Evolutionary conservation across 768 basidiomycete genomes (phyloP).

Genomic region (Sarcodon sp.): DNA sequence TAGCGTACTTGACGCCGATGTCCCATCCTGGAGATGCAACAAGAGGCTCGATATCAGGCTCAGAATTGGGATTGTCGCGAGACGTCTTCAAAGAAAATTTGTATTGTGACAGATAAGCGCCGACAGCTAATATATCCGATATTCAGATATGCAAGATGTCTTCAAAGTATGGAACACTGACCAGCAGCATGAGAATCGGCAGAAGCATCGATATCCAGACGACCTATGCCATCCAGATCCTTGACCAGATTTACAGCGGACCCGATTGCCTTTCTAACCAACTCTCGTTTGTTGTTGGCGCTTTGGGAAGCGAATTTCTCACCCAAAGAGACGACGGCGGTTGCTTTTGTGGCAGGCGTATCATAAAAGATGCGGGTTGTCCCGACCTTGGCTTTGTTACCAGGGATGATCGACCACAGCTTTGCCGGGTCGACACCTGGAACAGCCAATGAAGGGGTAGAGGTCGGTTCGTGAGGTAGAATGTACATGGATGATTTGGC

Average conservation of each 20-base stretch:
- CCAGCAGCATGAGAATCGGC: conserved; percentile 70
- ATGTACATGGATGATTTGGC: neutral
- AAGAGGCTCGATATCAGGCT: conserved; percentile 33
- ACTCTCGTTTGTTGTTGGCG: conserved; percentile 38
- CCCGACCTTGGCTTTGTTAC: neutral
- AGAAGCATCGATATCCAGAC: conserved; percentile 44
- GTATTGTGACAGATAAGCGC: conserved; percentile 62
- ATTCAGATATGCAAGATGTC: neutral
- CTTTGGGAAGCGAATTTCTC: conserved; percentile 35
- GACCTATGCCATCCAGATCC: conserved; percentile 45
- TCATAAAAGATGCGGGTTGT: conserved; percentile 33
- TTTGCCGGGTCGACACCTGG: neutral
- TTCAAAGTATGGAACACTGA: conserved; percentile 18
- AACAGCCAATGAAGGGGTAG: neutral
- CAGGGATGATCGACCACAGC: neutral
- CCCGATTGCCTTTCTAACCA: conserved; percentile 59
- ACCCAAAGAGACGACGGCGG: conserved; percentile 47
- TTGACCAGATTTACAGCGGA: conserved; percentile 61
- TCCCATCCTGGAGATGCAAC: conserved; percentile 42
- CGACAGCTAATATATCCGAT: conserved; percentile 41
- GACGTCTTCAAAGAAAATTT: conserved; percentile 71
- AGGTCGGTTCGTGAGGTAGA: neutral
- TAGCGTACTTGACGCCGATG: conserved; percentile 56
- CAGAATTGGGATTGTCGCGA: conserved; percentile 52
- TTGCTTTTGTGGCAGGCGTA: conserved; percentile 29